Base-by-base conservation (phyloP, 331 rosid genomes). In the Saraca asoca region DNA sequence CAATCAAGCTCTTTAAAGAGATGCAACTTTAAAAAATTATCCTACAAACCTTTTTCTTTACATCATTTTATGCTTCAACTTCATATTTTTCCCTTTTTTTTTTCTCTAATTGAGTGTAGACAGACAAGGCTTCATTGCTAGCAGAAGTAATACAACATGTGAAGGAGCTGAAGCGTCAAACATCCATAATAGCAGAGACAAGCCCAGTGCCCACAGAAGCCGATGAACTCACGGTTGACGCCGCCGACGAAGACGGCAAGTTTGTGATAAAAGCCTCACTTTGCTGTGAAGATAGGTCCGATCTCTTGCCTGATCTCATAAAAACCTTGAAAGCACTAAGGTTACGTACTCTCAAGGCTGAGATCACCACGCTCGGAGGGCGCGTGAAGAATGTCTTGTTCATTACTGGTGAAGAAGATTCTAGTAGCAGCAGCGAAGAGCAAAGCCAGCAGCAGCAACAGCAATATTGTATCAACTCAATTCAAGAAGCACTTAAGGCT, bases 71-170 rank as follows among this genome's bases (percentile, higher is more conserved):
- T 24, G 31, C 3, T 24, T 24, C 3, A 1, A 3, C 31, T 24
- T 24, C 31, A 10, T 1, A 7, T 39, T 39, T 39, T 8, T 39
- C 43, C n/a, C n/a, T 29, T 35, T 31, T 35, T 59, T 29, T 13
- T 10, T 33, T 13, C 42, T 3, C 9, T 15, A 20, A 49, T 15
- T 59, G 43, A 17, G 9, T 35, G 35, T 15, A 91, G 98, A 91
- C 98, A 46, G 98, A 91, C 76, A 91, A 91, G 65, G 98, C 98
- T 34, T 91, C 98, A 0, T 51, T 91, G 39, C 55, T 91, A 2
- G 98, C 96, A 0, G 98, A 91, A 74, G 98, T 91, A 51, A 91
- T 91, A 54, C 86, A 91, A 29, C 98, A 89, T 60, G 96, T 91
- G 70, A 91, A 89, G 75, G 96, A 88, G 71, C 86, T 91, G 42